A percentile compares a stretch with the other conserved stretches of the same genome.
Evolutionary conservation across 768 basidiomycete species (phyloP).

Genomic region (Lentinus brumalis): DNA sequence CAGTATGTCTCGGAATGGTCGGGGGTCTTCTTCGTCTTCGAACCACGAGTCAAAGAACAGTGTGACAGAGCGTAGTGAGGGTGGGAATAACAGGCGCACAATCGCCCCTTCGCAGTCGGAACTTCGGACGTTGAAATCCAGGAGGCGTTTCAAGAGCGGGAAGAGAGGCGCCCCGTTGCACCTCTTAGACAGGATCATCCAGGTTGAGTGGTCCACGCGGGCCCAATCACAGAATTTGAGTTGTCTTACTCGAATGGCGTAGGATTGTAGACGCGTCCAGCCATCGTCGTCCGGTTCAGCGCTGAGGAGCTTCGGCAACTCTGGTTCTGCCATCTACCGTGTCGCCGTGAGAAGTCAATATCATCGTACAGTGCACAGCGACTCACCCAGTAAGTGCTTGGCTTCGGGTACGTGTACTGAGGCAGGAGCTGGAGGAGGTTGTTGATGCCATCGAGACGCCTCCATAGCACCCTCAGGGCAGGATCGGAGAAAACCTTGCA

Average conservation of each 20-base stretch:
- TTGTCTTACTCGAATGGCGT: neutral
- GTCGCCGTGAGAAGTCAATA: too few relatives aligned
- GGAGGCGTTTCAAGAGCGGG: neutral
- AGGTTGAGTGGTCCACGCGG: neutral
- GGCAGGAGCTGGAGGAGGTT: neutral
- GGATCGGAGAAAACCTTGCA: conserved; percentile 6
- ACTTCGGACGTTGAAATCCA: neutral
- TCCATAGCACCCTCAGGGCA: neutral
- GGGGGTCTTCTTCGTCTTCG: too few relatives aligned
- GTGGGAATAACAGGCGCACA: neutral
- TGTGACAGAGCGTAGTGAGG: neutral
- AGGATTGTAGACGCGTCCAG: neutral
- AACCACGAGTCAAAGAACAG: too few relatives aligned
- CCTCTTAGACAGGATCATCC: neutral
- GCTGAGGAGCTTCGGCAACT: neutral
- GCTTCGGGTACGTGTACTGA: neutral
- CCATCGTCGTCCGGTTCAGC: neutral
- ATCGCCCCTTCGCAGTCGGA: neutral
- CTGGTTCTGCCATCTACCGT: too few relatives aligned
- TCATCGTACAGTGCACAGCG: too few relatives aligned
- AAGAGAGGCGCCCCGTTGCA: neutral
- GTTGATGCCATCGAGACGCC: neutral
- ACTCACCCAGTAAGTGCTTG: too few relatives aligned
- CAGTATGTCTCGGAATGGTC: too few relatives aligned
- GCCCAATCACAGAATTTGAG: neutral